Evolutionary conservation across 2,329 filamentous ascomycete genomes (phyloP), one percentile per base, ranked within the genome.

Genomic region (Cytospora leucostoma): DNA sequence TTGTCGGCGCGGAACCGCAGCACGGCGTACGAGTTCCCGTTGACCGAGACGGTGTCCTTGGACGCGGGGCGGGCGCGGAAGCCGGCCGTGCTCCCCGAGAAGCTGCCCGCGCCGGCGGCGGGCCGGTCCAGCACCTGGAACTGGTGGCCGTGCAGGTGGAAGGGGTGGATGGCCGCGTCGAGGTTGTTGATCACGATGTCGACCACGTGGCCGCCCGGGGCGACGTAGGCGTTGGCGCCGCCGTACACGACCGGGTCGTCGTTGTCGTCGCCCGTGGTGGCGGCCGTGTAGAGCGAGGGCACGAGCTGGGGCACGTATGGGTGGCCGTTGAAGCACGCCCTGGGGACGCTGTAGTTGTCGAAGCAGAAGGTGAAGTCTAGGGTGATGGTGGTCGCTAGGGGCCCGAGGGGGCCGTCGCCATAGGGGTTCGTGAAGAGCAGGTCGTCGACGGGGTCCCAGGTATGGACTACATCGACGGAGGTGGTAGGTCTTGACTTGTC

Each of bases 201-300:
- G 40, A 82, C 73, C 1, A 80, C 69, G 10, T 77, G 74, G 62
- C 72, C 74, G 53, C 74, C 73, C 1, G 71, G 64, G 52, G 78
- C 72, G 35, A 80, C 68, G 66, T 77, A 78, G 7, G 79, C 76
- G 65, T 76, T 74, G 53, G 81, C 73, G 47, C 71, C 72, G 27
- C 80, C 80, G 63, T 82, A 82, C 7, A 80, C 73, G 3, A 63
- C 38, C 0, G 76, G 71, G 66, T 82, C 71, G 7, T 72, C 75
- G 70, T 80, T 81, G 70, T 75, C 68, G 0, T 73, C 68, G 5
- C 82, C 83, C 1, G 83, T 76, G 0, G 86, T 86, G 3, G 90
- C 79, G n/a, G 82, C 89, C 3, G 87, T 88, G 79, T 91, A 93
- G 7, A 93, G 77, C 0, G 87, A 85, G 0, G 90, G 90, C 0